Conservation (phyloP, 1,139 yeast species). For the Taphrina betulina region DNA sequence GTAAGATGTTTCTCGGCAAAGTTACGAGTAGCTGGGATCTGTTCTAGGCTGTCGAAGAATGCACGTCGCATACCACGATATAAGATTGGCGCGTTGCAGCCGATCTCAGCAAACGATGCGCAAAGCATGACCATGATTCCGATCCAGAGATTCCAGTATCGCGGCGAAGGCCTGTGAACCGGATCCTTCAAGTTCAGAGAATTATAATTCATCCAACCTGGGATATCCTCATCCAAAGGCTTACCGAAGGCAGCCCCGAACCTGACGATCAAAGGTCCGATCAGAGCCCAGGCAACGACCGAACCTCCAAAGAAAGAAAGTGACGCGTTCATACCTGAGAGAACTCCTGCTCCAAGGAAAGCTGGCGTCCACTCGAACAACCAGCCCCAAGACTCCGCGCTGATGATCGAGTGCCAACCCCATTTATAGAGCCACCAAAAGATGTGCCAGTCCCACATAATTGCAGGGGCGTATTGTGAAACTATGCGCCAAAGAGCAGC, state of each 20-base stretch:
- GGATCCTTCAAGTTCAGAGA: conserved; percentile 27
- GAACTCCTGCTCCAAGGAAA: conserved; percentile 33
- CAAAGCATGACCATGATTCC: conserved; percentile 35
- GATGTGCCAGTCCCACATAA: conserved; percentile 33
- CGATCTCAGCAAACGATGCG: conserved; percentile 34
- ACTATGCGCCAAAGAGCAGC: conserved; percentile 28
- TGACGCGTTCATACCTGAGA: conserved; percentile 33
- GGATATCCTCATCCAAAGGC: conserved; percentile 8
- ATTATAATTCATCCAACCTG: conserved; percentile 18
- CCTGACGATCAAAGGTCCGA: conserved; percentile 29
- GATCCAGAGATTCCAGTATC: conserved; percentile 34
- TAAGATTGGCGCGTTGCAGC: conserved; percentile 29
- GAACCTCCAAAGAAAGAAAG: conserved; percentile 34
- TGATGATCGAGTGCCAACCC: conserved; percentile 2
- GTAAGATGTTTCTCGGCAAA: conserved; percentile 16
- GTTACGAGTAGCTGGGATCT: conserved; percentile 17
- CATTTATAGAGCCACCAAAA: conserved; percentile 34
- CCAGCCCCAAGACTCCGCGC: conserved; percentile 32
- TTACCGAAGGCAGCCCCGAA: conserved; percentile 21
- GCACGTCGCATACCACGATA: conserved; percentile 25
- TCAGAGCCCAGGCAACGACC: conserved; percentile 32
- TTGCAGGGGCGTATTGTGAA: conserved; percentile 31
- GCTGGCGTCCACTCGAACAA: conserved; percentile 31
- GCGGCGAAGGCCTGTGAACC: conserved; percentile 31
- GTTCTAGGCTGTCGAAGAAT: conserved; percentile 15